Conservation (phyloP, 306 rosid species). For the Malus domestica region ASM211411v1 NC_041790.1:6067501-6068000, state of each 20-base stretch:
- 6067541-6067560: rapidly evolving
- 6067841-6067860: rapidly evolving
- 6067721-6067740: background rate
- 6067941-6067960: no score
- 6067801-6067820: rapidly evolving
- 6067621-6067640: background rate
- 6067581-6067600: no score
- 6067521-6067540: no score
- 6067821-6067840: no score
- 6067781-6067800: rapidly evolving
- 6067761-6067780: no score
- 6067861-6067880: rapidly evolving
- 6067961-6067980: background rate
- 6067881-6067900: no score
- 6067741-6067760: no score
- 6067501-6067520: rapidly evolving
- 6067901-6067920: no score
- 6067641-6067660: background rate
- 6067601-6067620: rapidly evolving
- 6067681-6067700: background rate
- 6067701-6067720: background rate
- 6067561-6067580: no score
- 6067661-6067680: background rate
- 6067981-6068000: background rate
- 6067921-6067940: rapidly evolving